Evolutionary conservation across 2,329 filamentous ascomycete genomes (phyloP).

Genomic region (Furcasterigmium sp.): DNA sequence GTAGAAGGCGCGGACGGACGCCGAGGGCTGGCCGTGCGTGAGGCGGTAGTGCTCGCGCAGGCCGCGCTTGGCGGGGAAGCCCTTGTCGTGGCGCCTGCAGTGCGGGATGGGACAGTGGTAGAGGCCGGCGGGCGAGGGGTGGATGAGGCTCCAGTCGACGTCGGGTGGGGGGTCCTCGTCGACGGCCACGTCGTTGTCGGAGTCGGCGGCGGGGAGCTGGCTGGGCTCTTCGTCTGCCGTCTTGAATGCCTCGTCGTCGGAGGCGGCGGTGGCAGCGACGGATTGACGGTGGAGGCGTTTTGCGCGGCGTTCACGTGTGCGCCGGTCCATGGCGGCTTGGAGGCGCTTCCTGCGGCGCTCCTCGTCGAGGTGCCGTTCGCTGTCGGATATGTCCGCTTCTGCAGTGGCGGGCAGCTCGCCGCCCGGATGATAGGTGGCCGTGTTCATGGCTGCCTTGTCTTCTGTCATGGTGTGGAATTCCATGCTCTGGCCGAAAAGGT

Average conservation of each 20-base stretch:
- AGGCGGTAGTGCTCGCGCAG: conserved; percentile 2
- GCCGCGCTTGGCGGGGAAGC: conserved; percentile 20
- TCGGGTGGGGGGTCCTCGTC: background rate
- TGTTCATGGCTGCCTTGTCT: conserved; percentile 1
- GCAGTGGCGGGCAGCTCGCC: conserved; percentile 9
- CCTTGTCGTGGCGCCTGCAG: conserved; percentile 28
- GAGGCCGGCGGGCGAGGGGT: conserved; percentile 24
- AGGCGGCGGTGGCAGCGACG: conserved; percentile 2
- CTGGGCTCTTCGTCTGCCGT: conserved; percentile 16
- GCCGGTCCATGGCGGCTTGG: background rate
- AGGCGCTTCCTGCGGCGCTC: background rate
- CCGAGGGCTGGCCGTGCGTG: conserved; percentile 1
- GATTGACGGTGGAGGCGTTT: background rate
- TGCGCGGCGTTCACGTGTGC: background rate
- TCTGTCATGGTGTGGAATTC: conserved; percentile 51
- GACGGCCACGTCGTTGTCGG: background rate
- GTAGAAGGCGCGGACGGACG: background rate
- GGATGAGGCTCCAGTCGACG: background rate
- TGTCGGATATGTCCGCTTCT: background rate
- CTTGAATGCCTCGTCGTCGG: conserved; percentile 12
- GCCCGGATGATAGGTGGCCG: background rate
- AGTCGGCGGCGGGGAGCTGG: too few species aligned
- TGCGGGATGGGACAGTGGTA: conserved; percentile 29
- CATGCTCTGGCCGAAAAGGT: conserved; percentile 71
- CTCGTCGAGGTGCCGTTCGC: conserved; percentile 1